Percentiles rank a stretch among this genome's conserved stretches.
Evolutionary conservation across 2,329 filamentous ascomycete species (phyloP).

Genomic region (Xylariaceae sp.): DNA sequence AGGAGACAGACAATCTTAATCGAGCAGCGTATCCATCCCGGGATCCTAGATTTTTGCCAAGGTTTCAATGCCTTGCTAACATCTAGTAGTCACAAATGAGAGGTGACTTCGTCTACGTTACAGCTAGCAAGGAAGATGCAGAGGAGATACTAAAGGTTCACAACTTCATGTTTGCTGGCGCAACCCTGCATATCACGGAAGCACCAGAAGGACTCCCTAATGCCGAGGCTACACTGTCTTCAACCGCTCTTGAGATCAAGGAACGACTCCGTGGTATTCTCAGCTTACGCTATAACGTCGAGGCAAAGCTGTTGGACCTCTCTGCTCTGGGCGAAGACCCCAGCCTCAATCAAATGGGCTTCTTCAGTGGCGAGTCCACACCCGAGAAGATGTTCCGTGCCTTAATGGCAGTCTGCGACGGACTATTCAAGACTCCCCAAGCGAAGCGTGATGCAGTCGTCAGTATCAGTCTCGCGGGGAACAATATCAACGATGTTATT

Average conservation of each 20-base stretch:
- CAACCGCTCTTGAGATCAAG: conserved; percentile 66
- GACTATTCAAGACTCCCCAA: conserved; percentile 73
- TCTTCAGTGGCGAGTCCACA: conserved; percentile 74
- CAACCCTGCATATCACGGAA: conserved; percentile 62
- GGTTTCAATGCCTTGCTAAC: conserved; percentile 69
- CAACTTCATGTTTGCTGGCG: conserved; percentile 71
- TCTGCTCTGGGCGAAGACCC: conserved; percentile 78
- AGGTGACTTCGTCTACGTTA: conserved; percentile 73
- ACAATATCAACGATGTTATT: conserved; percentile 75
- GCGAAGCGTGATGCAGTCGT: conserved; percentile 80
- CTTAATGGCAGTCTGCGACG: conserved; percentile 84
- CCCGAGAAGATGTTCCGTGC: conserved; percentile 90
- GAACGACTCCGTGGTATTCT: conserved; percentile 75
- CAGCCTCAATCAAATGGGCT: conserved; percentile 74
- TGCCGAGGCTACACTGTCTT: conserved; percentile 51
- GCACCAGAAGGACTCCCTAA: conserved; percentile 52
- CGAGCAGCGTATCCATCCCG: conserved; percentile 48
- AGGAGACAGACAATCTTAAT: conserved; percentile 46
- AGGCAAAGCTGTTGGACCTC: conserved; percentile 80
- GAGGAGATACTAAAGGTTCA: conserved; percentile 72
- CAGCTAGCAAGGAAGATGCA: conserved; percentile 68
- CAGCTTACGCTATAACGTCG: conserved; percentile 73
- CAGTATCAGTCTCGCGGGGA: conserved; percentile 82
- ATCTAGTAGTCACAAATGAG: conserved; percentile 71
- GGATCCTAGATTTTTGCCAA: conserved; percentile 47